phyloP scores from a whole-genome alignment of 2,329 filamentous ascomycete genomes.

The Aspergillus sp. region DNA sequence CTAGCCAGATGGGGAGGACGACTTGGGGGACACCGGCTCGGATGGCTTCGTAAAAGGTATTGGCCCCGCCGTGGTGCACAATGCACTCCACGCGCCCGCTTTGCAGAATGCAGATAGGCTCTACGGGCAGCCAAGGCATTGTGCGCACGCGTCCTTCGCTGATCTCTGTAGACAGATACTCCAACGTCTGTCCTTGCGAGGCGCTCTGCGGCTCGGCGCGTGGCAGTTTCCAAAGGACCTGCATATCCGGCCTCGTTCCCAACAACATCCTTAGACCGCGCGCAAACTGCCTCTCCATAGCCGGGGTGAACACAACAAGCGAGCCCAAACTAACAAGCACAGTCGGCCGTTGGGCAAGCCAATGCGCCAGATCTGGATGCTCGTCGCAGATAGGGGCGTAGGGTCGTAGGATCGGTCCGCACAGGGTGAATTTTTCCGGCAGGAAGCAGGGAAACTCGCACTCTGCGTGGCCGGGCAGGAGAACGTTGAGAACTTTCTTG shows the following conservation, averaged over 20 bases:
- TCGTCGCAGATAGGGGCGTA: constrained; percentile 23
- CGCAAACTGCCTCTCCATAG: constrained; percentile 33
- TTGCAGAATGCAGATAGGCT: constrained; percentile 29
- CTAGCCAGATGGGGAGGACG: constrained; percentile 42
- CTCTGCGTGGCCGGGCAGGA: constrained; percentile 16
- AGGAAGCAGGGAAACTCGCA: constrained; percentile 32
- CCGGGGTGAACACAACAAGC: constrained; percentile 16
- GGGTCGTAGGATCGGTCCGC: constrained; percentile 39
- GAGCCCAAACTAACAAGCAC: constrained; percentile 43
- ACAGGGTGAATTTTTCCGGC: constrained; percentile 29
- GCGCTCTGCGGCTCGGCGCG: neutral
- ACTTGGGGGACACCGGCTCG: constrained; percentile 43
- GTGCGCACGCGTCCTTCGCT: constrained; percentile 30
- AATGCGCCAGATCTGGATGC: constrained; percentile 32
- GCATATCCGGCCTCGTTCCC: constrained; percentile 18
- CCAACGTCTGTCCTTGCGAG: constrained; percentile 5
- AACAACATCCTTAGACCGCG: constrained; percentile 29
- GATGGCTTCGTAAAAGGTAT: constrained; percentile 43
- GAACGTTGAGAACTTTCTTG: constrained; percentile 1
- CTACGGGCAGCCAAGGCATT: constrained; percentile 35
- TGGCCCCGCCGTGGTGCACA: constrained; percentile 45
- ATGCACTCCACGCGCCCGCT: constrained; percentile 35
- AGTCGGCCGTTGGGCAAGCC: constrained; percentile 36
- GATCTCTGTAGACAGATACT: constrained; percentile 18
- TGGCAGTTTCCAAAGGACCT: constrained; percentile 31